Percentiles rank a stretch among this genome's conserved stretches.
Conservation (phyloP, 345 rosid species). For the Geranium rotundifolium region DNA sequence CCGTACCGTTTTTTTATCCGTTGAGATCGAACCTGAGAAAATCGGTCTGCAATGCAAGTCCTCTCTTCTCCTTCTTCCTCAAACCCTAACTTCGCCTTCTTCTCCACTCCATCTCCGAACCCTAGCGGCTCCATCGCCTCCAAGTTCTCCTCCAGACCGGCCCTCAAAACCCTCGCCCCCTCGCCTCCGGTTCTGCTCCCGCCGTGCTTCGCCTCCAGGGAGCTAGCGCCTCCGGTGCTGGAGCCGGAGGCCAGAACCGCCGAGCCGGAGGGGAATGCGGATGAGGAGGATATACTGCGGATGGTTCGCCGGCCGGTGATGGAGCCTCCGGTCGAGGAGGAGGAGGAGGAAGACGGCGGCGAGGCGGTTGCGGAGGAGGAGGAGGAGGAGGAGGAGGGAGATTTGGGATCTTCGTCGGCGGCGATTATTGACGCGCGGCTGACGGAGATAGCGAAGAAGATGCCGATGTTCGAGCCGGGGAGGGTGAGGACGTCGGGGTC, state of each 20-base stretch:
- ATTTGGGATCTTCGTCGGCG: conserved; percentile 3
- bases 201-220: conserved; percentile 10
- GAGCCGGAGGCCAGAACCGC: conserved; percentile 19
- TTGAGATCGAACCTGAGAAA: neutral
- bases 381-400: conserved; percentile 9
- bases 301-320: conserved; percentile 59
- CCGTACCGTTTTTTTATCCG: neutral
- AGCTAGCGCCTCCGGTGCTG: conserved; percentile 17
- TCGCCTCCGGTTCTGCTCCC: conserved; percentile 18
- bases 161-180: conserved; percentile 21
- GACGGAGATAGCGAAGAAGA: conserved; percentile 59
- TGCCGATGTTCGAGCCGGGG: conserved; percentile 86
- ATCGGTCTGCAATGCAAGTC: conserved; percentile 1
- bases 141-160: conserved; percentile 20
- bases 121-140: conserved; percentile 7
- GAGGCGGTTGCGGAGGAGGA: conserved; percentile 9
- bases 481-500: conserved; percentile 33
- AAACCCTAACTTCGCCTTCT: conserved; percentile 33
- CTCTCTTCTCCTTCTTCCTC: conserved; percentile 45
- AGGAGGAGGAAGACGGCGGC: conserved; percentile 8
- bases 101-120: conserved; percentile 17
- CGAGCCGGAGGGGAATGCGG: conserved; percentile 4
- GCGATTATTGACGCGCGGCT: conserved; percentile 50
- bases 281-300: conserved; percentile 26
- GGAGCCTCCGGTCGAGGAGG: conserved; percentile 38